Base-by-base conservation (phyloP, 495 filamentous ascomycete species). In the Acidiella bohemica region DNA sequence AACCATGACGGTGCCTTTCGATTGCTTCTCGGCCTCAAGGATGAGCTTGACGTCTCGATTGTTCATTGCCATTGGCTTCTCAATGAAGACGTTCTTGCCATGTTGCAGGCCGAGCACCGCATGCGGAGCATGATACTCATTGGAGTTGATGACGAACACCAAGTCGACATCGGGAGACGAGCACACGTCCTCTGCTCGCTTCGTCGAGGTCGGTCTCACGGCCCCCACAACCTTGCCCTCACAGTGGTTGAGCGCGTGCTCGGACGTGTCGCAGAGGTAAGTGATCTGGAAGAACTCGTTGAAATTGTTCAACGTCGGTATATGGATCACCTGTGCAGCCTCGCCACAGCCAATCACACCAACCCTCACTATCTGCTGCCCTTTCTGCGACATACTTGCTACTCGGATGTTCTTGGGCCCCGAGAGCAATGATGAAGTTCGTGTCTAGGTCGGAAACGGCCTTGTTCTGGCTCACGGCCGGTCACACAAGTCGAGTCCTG, bases 71-170 rank as follows among this genome's bases (percentile, higher is more conserved):
- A 75, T 49, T 1, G 71, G 73, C 31, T 70, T 67, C 46, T 75
- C 70, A 23, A 76, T 56, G 48, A 78, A 63, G 42, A 68, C 66
- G 32, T 68, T 55, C 47, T 78, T 78, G 18, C 60, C 62, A 6
- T 62, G 49, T 38, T 64, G 32, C 1, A 78, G 57, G 8, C 70
- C 71, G 16, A 60, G 54, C 29, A 74, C 56, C 28, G 62, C 64
- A 50, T 67, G 60, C 31, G 54, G 36, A 30, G 60, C 66, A 51
- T 74, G 73, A 45, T 56, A 68, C 43, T 71, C 65, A 39, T 65
- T 65, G 48, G 67, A 58, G 53, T 67, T 67, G 30, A 75, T 57
- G 39, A 76, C 58, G 2, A 50, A 41, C 17, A 51, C 48, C 9
- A 75, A 56, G 41, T 71, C 62, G 20, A 76, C 57, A 30, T 59